Base-by-base conservation (phyloP, 176 grass and related monocot species). In the Bromus sterilis region DNA sequence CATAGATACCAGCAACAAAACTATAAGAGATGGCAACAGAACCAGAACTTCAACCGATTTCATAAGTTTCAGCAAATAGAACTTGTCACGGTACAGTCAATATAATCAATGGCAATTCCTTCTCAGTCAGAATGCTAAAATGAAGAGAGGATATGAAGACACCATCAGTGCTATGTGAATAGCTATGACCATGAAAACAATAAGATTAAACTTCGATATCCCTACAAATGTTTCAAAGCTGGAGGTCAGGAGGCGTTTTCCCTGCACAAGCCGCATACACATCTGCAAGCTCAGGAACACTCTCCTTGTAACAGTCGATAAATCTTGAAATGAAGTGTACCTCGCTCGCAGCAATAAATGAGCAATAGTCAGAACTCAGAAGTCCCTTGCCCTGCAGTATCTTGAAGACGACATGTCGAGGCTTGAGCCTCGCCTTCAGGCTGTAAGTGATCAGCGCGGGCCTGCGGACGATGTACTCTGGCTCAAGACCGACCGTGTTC, bases 371-470 rank as follows among this genome's bases (percentile, higher is more conserved):
- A 66, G 12, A 9, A 3, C 5, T 49, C 18, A 36, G 28, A 42
- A 93, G 75, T 20, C 88, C 86, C 55, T 86, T 86, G 33, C 55
- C 53, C 64, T 71, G 78, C 16, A 94, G 69, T 36, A 57, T 83
- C 56, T 89, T 76, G 37, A 83, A 55, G 29, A 81, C 76, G 24
- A 64, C 24, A 48, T 68, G 35, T 3, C 88, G 75, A 74, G 92
- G 88, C 56, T 78, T 26, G 2, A 75, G n/a, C 69, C 82, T 66
- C 44, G 44, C 29, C 23, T 64, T 43, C 34, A 94, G 57, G 66
- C 82, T 86, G 77, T 63, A 88, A 14, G 23, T 64, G 30, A 94
- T 42, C 8, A 90, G 36, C 2, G 36, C 26, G 0, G 88, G 86
- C 32, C 64, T 75, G 28, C 8, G 15, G 2, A 76, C 78, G 14